Evolutionary conservation across 768 basidiomycete species (phyloP), one percentile per base, ranked within the genome.

Genomic region (Mycena belliarum): DNA sequence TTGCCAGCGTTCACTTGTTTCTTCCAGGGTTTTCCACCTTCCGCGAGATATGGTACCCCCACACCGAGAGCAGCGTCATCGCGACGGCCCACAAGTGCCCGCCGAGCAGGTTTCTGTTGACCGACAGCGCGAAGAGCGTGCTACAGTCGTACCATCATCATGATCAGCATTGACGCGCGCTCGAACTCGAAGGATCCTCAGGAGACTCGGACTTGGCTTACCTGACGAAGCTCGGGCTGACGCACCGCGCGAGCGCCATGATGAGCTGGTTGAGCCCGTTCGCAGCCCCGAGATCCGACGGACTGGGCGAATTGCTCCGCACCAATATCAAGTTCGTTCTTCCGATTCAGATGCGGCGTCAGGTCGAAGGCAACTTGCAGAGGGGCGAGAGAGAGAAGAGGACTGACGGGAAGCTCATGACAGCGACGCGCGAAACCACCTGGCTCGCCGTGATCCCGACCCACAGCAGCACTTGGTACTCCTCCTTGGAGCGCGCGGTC

Each of bases 221-320:
- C 46, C 53, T 53, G 43, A 79, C 78, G 49, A 85, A 68, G 44
- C 82, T 77, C 2, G 87, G 85, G 43, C 80, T 76, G 49, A 86
- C 67, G 0, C 83, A 76, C 35, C 86, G 79, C 28, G 85, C 73
- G 28, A 78, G 69, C 65, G 82, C 84, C 74, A 85, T 84, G n/a
- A 74, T 73, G 57, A 84, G 80, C 60, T 85, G 82, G 12, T 83
- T 74, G 41, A 86, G 68, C 6, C 83, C 83, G 62, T 84, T 83
- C 0, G 82, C 79, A 28, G 79, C 76, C 8, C 84, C 86, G 25
- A 87, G 69, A 11, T 80, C 73, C 7, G 76, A 72, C 0, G 79
- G 68, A 45, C 72, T 75, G 1, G 83, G 83, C 6, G 75, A 69
- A 52, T 77, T 71, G 52, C 78, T 74, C 58, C 84, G 85, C 38